Evolutionary conservation across 2,329 filamentous ascomycete genomes (phyloP).

Genomic region (Paecilomyces sp.): DNA sequence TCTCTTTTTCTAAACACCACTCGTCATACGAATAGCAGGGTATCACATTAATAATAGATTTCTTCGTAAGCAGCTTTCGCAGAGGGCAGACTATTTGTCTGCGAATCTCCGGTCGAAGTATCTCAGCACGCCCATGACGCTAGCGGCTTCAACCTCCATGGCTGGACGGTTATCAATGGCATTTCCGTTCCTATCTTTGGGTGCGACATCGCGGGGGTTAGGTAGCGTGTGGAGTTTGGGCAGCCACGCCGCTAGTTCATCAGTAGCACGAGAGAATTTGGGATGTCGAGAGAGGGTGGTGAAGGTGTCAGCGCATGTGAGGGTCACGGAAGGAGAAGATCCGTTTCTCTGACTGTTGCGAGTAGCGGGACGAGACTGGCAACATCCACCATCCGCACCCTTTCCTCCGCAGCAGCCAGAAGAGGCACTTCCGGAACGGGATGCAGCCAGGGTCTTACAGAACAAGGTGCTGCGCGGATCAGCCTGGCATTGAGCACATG

Average conservation of each 20-base stretch:
- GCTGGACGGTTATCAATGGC: constrained; percentile 39
- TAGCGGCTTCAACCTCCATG: constrained; percentile 74
- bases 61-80: neutral
- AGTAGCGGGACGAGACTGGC: constrained; percentile 34
- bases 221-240: constrained; percentile 60
- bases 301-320: constrained; percentile 71
- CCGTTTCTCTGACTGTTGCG: constrained; percentile 15
- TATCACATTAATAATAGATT: neutral
- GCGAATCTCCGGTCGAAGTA: constrained; percentile 69
- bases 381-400: constrained; percentile 56
- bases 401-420: constrained; percentile 59
- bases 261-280: constrained; percentile 65
- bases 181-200: constrained; percentile 15
- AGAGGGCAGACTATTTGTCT: constrained; percentile 22
- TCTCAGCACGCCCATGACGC: constrained; percentile 78
- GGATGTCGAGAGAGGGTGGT: constrained; percentile 71
- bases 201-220: constrained; percentile 27
- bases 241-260: constrained; percentile 69
- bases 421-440: constrained; percentile 28
- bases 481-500: constrained; percentile 68
- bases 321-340: constrained; percentile 43
- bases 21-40: neutral
- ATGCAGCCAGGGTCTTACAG: constrained; percentile 72
- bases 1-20: neutral
- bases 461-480: constrained; percentile 77